Conservation (phyloP, 371 early-diverging fungal species). For the Polyrhizophydium stewartii region DNA sequence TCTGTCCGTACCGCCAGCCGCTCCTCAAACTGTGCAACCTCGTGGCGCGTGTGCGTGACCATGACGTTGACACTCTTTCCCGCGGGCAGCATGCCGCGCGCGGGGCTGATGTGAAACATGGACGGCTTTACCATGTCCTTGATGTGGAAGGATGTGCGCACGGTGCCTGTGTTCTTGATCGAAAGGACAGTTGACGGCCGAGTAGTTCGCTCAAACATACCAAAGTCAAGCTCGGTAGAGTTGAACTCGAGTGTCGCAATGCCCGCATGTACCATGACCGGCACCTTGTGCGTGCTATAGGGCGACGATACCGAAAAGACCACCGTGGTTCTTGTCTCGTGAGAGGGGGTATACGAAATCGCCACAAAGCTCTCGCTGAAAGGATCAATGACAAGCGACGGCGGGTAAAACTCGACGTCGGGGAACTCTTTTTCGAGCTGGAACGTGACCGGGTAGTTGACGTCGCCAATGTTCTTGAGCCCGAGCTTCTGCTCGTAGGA, state of each 20-base stretch:
- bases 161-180: conserved; percentile 46
- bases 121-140: conserved; percentile 37
- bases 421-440: conserved; percentile 41
- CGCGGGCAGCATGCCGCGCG: conserved; percentile 36
- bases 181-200: conserved; percentile 29
- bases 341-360: conserved; percentile 42
- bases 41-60: conserved; percentile 37
- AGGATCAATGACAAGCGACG: conserved; percentile 43
- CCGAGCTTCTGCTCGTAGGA: conserved; percentile 51
- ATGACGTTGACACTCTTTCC: conserved; percentile 28
- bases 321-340: conserved; percentile 37
- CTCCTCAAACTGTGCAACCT: conserved; percentile 41
- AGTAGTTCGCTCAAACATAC: conserved; percentile 51
- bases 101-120: conserved; percentile 36
- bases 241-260: conserved; percentile 41
- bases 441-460: conserved; percentile 56
- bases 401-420: conserved; percentile 43
- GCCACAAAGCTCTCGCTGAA: conserved; percentile 45
- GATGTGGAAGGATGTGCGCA: conserved; percentile 44
- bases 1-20: conserved; percentile 44
- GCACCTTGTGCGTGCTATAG: conserved; percentile 49
- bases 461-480: conserved; percentile 56
- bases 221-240: conserved; percentile 41
- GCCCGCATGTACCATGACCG: conserved; percentile 48
- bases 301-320: conserved; percentile 48